Percentiles rank a stretch among this genome's conserved stretches.
phyloP scores from a whole-genome alignment of 1,284 basidiomycete species.

The Leccinum subrobustum region DNA sequence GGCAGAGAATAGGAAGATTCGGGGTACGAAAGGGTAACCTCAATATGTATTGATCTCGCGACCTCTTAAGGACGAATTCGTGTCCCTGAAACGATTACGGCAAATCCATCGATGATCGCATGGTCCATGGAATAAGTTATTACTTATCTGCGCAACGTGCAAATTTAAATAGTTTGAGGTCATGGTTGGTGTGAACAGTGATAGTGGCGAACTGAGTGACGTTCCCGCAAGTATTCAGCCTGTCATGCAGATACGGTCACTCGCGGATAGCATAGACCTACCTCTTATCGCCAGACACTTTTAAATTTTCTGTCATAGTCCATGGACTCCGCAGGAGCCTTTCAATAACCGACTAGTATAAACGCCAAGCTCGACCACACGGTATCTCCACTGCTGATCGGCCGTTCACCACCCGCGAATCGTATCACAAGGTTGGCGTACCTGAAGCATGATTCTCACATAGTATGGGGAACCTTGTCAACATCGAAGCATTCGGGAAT shows the following conservation, averaged over 20 bases:
- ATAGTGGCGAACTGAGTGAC: neutral
- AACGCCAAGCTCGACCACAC: neutral
- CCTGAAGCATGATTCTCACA: constrained; percentile 1
- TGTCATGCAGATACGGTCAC: neutral
- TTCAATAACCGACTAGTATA: neutral
- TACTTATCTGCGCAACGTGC: neutral
- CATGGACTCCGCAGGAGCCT: neutral
- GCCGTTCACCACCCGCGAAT: neutral
- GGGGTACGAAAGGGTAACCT: neutral
- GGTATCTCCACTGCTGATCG: neutral
- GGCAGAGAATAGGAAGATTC: neutral
- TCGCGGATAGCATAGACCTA: neutral
- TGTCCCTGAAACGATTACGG: neutral
- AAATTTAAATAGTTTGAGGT: neutral
- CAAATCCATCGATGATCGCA: neutral
- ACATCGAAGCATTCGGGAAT: neutral
- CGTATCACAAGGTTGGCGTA: neutral
- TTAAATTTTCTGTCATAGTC: neutral
- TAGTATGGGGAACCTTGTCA: neutral
- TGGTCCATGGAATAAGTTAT: neutral
- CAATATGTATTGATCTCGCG: neutral
- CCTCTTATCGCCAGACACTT: neutral
- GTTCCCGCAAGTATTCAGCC: neutral
- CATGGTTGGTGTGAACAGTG: neutral
- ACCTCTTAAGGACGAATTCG: constrained; percentile 10